A percentile compares a stretch with the other conserved stretches of the same genome.
Evolutionary conservation across 139 green algal species (phyloP).

Genomic region (Picochlorum sp.): DNA sequence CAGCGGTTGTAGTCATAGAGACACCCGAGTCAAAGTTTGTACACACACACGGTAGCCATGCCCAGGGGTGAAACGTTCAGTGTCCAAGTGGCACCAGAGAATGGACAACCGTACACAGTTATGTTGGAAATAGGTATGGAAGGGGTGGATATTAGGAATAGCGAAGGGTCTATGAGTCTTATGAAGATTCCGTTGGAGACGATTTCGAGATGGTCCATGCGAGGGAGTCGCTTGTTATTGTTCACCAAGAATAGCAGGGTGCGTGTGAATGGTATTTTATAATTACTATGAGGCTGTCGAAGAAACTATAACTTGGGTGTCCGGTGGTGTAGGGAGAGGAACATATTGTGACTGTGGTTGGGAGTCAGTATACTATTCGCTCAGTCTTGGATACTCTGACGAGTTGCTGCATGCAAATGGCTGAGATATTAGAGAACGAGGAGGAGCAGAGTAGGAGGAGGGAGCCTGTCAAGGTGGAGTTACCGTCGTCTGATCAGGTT

Average conservation of each 20-base stretch:
- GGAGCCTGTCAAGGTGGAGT: not conserved
- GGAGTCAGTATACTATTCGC: slow-evolving; percentile 52
- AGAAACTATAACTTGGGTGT: no score
- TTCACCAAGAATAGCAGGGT: slow-evolving; percentile 56
- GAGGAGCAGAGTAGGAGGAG: slow-evolving; percentile 28
- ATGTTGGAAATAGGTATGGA: slow-evolving; percentile 62
- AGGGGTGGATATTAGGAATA: slow-evolving; percentile 57
- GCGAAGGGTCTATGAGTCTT: slow-evolving; percentile 35
- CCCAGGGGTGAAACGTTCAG: slow-evolving; percentile 19
- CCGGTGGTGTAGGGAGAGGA: slow-evolving; percentile 43
- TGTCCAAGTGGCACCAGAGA: slow-evolving; percentile 18
- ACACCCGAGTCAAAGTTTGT: no score
- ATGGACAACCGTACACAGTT: slow-evolving; percentile 10
- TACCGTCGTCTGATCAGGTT: slow-evolving; percentile 70
- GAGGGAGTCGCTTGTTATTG: slow-evolving; percentile 53
- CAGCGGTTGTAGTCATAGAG: no score
- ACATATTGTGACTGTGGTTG: slow-evolving; percentile 53
- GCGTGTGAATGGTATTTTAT: not conserved
- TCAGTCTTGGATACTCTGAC: slow-evolving; percentile 76
- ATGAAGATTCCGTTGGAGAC: slow-evolving; percentile 71
- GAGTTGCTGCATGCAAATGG: slow-evolving; percentile 79
- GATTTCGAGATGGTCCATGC: slow-evolving; percentile 59
- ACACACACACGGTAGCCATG: slow-evolving; percentile 6
- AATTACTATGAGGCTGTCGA: no score
- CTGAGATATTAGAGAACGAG: slow-evolving; percentile 68